These are phyloP conservation scores for Macadamia integrifolia DNA, from an alignment of 164 flowering plant genomes.

Conservation along the genomic window DNA sequence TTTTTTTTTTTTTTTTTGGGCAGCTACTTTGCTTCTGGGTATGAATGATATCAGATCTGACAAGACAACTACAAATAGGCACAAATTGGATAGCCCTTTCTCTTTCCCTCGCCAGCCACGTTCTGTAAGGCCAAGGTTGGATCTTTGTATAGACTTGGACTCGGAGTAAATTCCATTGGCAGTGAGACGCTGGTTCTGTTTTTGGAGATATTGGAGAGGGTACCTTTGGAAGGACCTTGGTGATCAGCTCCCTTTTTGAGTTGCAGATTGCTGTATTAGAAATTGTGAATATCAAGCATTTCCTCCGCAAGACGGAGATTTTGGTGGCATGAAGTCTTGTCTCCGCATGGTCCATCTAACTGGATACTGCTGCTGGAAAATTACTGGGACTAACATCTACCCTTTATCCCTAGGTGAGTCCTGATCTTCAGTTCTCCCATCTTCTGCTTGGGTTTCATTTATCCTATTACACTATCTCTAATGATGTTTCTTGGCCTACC, in stretches of 20 bases:
- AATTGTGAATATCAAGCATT: background rate
- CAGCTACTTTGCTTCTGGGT: constrained; percentile 78
- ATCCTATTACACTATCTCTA: too few species aligned
- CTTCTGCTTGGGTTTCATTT: background rate
- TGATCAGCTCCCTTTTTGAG: background rate
- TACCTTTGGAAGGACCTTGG: background rate
- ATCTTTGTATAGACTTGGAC: constrained; percentile 75
- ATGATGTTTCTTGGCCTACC: too few species aligned
- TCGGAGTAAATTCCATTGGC: constrained; percentile 40
- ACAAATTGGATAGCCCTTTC: constrained; percentile 65
- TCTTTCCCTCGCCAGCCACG: constrained; percentile 77
- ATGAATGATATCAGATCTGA: constrained; percentile 56
- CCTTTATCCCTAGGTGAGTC: background rate
- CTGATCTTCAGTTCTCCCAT: background rate
- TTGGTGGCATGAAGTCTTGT: background rate
- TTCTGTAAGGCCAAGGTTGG: constrained; percentile 64
- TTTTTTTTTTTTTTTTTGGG: background rate
- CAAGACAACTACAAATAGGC: constrained; percentile 28
- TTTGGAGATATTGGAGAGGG: background rate
- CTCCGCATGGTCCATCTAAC: background rate
- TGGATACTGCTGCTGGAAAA: background rate
- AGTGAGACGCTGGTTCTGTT: background rate
- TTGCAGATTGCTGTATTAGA: background rate
- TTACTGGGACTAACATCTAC: background rate
- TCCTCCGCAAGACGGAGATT: background rate